Conservation (phyloP, 2,329 filamentous ascomycete species). For the Metarhizium humberi region DNA sequence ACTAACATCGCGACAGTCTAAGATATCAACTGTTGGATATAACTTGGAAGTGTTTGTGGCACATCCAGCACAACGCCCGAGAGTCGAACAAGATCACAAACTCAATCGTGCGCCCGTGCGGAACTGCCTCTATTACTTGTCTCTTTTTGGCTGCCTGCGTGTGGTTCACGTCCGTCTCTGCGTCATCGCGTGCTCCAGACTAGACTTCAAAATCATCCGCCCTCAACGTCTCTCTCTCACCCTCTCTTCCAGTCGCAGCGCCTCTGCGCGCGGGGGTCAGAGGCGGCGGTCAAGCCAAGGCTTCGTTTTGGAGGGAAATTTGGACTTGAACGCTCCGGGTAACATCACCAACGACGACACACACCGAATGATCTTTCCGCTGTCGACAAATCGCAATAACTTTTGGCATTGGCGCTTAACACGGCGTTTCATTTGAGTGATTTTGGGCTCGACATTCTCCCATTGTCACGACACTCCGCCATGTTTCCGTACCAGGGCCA, state of each 20-base stretch:
- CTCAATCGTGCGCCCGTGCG: slow-evolving; percentile 2
- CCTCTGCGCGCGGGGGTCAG: not conserved
- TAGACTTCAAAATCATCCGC: not conserved
- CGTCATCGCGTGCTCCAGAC: not conserved
- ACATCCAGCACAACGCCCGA: not conserved
- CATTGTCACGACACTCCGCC: not conserved
- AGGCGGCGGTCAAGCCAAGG: not conserved
- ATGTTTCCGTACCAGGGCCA: slow-evolving; percentile 25
- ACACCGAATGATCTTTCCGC: not conserved
- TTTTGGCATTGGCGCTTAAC: not conserved
- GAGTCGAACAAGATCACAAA: not conserved
- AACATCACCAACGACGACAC: not conserved
- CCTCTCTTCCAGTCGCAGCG: not conserved
- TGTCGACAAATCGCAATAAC: not conserved
- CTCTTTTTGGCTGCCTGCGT: not conserved
- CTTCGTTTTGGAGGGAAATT: not conserved
- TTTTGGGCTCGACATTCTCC: not conserved
- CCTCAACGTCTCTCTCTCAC: not conserved
- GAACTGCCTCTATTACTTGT: not conserved
- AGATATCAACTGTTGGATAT: not conserved
- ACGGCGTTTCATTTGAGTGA: not conserved
- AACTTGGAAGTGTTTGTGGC: slow-evolving; percentile 3
- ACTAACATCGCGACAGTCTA: not conserved
- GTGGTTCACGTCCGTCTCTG: not conserved
- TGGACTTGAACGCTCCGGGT: not conserved